Conservation (phyloP, 2,329 filamentous ascomycete genomes). For the Colletotrichum acutatum region DNA sequence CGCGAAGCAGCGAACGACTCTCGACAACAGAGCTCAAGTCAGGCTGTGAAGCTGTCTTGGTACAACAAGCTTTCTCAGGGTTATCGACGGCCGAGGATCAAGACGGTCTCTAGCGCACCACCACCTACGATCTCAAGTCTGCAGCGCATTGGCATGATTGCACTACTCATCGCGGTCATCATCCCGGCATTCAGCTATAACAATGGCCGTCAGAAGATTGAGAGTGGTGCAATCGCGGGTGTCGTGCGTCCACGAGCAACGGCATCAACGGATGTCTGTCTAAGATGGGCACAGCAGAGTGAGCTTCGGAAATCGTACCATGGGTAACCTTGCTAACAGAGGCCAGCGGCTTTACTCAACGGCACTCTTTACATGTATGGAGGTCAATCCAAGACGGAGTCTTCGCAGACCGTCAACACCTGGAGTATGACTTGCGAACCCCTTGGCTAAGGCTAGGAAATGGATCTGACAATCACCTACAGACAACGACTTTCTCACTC, state of each 20-base stretch:
- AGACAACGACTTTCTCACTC: constrained; percentile 77
- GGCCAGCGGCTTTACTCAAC: constrained; percentile 73
- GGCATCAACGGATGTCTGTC: constrained; percentile 61
- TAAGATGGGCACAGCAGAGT: constrained; percentile 75
- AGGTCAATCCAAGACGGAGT: constrained; percentile 69
- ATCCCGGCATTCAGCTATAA: constrained; percentile 59
- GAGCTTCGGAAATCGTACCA: constrained; percentile 33
- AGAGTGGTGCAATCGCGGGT: constrained; percentile 59
- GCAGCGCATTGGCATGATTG: constrained; percentile 59
- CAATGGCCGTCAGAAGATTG: constrained; percentile 51
- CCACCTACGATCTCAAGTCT: constrained; percentile 53
- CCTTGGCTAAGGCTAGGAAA: background rate
- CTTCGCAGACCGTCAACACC: constrained; percentile 69
- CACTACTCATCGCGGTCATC: constrained; percentile 61
- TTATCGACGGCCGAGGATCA: constrained; percentile 54
- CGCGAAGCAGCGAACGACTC: constrained; percentile 32
- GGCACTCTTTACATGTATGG: constrained; percentile 83
- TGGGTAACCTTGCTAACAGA: background rate
- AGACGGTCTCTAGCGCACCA: constrained; percentile 55
- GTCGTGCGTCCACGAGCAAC: constrained; percentile 47
- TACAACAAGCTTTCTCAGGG: constrained; percentile 54
- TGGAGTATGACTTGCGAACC: constrained; percentile 68
- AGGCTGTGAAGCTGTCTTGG: constrained; percentile 47
- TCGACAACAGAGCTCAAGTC: constrained; percentile 36
- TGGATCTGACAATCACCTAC: constrained; percentile 22